Evolutionary conservation across 352 stramenopile genomes (phyloP), one percentile per base, ranked within the genome.

Genomic region (Aphanomyces invadans): DNA sequence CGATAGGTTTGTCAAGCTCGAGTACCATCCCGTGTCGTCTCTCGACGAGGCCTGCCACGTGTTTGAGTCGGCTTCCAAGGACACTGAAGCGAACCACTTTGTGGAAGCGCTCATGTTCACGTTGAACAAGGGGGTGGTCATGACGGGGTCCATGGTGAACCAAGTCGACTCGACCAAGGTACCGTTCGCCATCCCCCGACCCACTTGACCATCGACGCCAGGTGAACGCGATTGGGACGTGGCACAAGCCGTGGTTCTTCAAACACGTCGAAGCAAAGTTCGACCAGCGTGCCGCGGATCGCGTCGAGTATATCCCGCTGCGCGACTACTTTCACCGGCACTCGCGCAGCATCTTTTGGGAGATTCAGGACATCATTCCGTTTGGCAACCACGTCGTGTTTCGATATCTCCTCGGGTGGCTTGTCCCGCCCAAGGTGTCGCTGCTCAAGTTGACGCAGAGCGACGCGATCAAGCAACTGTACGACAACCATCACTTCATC

Each of bases 161-260:
- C 61, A 23, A 2, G 45, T 12, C 39, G 55, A 64, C 33, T 4
- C n/a, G 4, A 25, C 5, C 31, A 64, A 64, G 55, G 55, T 64
- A 64, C n/a, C 2, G 23, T 19, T 56, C 3, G 10, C 26, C 19
- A 31, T 31, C 17, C 11, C 5, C 38, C 17, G 9, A 9, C 45
- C 46, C 10, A 54, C n/a, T 54, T 54, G 2, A 54, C 10, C 21
- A 42, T 9, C 36, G 26, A 10, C 32, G 31, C 23, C 26, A 66
- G 53, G 26, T 76, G 3, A 86, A 86, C 57, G 61, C 46, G 2
- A 73, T 86, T 45, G 71, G 64, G 17, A 57, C 48, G 23, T 86
- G 72, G 65, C 78, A 70, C 70, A 86, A 86, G 62, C 75, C 77
- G 12, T 86, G 69, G 65, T 86, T 78, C 67, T 83, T 81, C 68